Evolutionary conservation across 441 rosid genomes (phyloP).

Genomic region (Populus hybrid): DNA sequence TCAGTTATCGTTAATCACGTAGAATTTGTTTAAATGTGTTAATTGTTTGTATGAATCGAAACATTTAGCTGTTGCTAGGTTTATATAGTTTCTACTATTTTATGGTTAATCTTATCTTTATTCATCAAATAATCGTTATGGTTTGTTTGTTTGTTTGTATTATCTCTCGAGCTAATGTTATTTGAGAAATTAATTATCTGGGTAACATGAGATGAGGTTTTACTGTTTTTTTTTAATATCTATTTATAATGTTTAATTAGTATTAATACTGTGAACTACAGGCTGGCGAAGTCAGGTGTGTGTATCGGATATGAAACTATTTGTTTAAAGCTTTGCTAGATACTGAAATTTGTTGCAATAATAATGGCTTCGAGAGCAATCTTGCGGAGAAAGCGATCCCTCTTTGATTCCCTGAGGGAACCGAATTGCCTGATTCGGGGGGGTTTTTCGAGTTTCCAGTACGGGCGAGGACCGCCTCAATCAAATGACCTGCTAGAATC

Average conservation of each 20-base stretch:
- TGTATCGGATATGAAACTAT: slow-evolving; percentile 24
- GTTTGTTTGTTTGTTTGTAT: no score
- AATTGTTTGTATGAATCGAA: no score
- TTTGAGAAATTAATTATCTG: no score
- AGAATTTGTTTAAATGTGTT: no score
- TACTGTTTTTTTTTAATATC: no score
- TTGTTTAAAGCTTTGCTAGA: slow-evolving; percentile 19
- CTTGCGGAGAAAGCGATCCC: slow-evolving; percentile 46
- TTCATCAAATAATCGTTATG: no score
- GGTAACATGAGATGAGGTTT: no score
- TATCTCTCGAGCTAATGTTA: no score
- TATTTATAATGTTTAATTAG: neutral
- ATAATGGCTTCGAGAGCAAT: slow-evolving; percentile 69
- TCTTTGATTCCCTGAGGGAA: slow-evolving; percentile 33
- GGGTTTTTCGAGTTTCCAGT: slow-evolving; percentile 33
- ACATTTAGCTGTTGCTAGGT: no score
- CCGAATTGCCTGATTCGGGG: slow-evolving; percentile 33
- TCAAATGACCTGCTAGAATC: slow-evolving; percentile 21
- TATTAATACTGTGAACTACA: slow-evolving; percentile 11
- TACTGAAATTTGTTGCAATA: slow-evolving; percentile 7
- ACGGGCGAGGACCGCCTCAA: slow-evolving; percentile 23
- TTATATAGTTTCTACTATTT: no score
- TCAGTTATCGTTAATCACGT: neutral
- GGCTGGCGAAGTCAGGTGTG: slow-evolving; percentile 28
- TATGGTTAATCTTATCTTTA: no score